Conservation (phyloP, 164 flowering plant species). For the Piper betle region DNA sequence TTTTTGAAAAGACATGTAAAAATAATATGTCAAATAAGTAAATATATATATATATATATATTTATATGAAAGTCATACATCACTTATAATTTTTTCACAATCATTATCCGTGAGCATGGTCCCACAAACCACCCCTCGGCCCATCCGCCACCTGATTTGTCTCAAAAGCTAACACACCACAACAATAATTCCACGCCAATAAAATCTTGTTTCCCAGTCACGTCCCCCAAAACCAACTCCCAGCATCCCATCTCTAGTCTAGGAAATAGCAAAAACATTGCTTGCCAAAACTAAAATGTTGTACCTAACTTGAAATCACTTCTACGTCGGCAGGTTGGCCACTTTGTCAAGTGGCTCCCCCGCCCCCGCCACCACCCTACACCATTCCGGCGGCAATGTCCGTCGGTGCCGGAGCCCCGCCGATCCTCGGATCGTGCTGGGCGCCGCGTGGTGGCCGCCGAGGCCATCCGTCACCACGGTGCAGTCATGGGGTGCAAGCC, state of each 20-base stretch:
- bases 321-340: background rate
- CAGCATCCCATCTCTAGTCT: background rate
- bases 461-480: constrained; percentile 20
- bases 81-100: too few species aligned
- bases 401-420: constrained; percentile 1
- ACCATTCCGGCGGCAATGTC: background rate
- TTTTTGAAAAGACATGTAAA: too few species aligned
- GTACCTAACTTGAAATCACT: background rate
- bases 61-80: too few species aligned
- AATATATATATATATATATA: too few species aligned
- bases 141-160: background rate
- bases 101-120: too few species aligned
- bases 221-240: too few species aligned
- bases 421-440: background rate
- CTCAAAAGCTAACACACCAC: background rate
- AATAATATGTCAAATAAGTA: too few species aligned
- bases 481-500: constrained; percentile 6
- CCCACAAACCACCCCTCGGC: background rate
- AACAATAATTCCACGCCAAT: background rate
- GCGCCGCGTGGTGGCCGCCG: background rate
- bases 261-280: background rate
- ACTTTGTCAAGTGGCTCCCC: background rate
- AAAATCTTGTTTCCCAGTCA: background rate
- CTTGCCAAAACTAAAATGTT: background rate
- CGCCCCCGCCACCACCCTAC: background rate